Evolutionary conservation across 306 rosid genomes (phyloP).

Genomic region (Fagus crenata): DNA sequence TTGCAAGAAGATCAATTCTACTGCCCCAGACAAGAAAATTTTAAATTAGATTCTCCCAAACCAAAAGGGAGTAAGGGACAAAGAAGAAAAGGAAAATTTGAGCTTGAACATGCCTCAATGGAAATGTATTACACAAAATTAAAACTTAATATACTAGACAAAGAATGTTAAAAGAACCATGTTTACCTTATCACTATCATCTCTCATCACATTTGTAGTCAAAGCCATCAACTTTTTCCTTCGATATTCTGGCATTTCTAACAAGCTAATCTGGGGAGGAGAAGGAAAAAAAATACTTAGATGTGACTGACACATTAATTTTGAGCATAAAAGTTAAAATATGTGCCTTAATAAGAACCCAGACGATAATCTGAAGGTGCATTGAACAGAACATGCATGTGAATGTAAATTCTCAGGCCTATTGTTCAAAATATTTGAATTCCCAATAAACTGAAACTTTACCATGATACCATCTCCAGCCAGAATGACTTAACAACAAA

Average conservation of each 20-base stretch:
- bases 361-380: neutral
- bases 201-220: constrained; percentile 88
- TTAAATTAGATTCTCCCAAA: neutral
- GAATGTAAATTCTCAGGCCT: neutral
- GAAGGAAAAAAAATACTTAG: constrained; percentile 14
- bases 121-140: neutral
- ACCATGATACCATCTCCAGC: neutral
- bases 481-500: neutral
- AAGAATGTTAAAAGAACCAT: neutral
- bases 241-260: constrained; percentile 61
- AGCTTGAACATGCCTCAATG: constrained; percentile 4
- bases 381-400: neutral
- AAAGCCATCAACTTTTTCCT: constrained; percentile 66
- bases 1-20: constrained; percentile 10
- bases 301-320: constrained; percentile 11
- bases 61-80: neutral
- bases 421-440: neutral
- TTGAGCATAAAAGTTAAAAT: neutral
- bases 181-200: constrained; percentile 84
- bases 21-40: constrained; percentile 3
- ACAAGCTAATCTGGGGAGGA: constrained; percentile 75
- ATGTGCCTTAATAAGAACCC: neutral
- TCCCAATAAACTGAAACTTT: neutral
- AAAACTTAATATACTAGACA: neutral
- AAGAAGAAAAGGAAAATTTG: neutral